Conservation (phyloP, 2,329 filamentous ascomycete species). For the Hymenoscyphus fructigenus region DNA sequence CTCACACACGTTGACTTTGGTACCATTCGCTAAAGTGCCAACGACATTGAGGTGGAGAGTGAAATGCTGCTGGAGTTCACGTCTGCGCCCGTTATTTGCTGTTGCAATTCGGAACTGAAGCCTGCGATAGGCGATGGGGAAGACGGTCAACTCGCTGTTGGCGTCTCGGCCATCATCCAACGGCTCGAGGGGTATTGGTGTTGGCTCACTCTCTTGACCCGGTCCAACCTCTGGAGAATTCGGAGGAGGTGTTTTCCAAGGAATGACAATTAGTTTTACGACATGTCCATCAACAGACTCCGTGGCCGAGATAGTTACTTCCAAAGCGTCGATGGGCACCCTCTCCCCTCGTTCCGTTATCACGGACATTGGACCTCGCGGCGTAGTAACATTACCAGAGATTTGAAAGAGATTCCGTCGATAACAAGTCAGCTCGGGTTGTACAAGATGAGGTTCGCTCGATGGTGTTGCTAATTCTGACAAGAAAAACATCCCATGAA, state of each 20-base stretch:
- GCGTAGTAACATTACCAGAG: conserved; percentile 81
- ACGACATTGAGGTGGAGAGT: conserved; percentile 83
- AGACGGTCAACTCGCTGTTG: conserved; percentile 73
- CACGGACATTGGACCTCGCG: conserved; percentile 74
- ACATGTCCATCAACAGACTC: conserved; percentile 92
- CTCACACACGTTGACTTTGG: conserved; percentile 78
- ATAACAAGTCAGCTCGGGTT: conserved; percentile 91
- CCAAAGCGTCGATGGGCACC: conserved; percentile 77
- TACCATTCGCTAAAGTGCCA: conserved; percentile 79
- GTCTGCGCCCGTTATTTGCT: conserved; percentile 90
- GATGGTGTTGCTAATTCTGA: conserved; percentile 56
- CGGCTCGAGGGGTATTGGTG: conserved; percentile 71
- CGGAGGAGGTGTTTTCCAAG: conserved; percentile 93
- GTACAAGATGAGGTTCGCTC: conserved; percentile 52
- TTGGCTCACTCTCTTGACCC: conserved; percentile 77
- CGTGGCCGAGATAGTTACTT: conserved; percentile 86
- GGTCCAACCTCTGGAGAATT: conserved; percentile 68
- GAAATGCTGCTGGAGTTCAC: conserved; percentile 96
- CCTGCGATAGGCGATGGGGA: conserved; percentile 91
- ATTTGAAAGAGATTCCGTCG: conserved; percentile 95
- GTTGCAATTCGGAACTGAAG: conserved; percentile 93
- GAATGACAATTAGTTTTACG: conserved; percentile 92
- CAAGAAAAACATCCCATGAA: conserved; percentile 87
- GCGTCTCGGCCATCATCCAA: conserved; percentile 50
- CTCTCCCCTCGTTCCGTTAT: conserved; percentile 82